Conservation (phyloP, 805 yeast genomes). For the Pichia insulana region DNA sequence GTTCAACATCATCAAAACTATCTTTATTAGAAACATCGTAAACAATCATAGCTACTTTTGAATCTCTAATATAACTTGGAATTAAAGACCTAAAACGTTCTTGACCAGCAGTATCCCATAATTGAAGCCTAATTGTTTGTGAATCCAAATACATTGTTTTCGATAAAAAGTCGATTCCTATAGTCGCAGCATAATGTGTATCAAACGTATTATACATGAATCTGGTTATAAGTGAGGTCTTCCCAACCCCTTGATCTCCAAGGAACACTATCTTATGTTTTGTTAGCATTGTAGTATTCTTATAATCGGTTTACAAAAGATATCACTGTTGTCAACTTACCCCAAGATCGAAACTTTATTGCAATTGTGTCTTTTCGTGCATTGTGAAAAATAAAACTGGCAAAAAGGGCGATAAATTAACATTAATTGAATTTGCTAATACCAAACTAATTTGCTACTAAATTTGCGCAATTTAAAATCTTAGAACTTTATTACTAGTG, state of each 20-base stretch:
- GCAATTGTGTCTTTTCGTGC: no score
- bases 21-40: constrained; percentile 86
- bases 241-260: constrained; percentile 98
- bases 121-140: constrained; percentile 85
- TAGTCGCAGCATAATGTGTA: constrained; percentile 92
- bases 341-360: no score
- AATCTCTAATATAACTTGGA: constrained; percentile 92
- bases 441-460: no score
- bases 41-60: constrained; percentile 94
- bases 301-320: no score
- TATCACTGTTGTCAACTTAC: no score
- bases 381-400: no score
- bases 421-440: no score
- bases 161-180: constrained; percentile 91
- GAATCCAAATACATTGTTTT: constrained; percentile 93
- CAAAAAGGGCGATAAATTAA: no score
- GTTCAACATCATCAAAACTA: constrained; percentile 73
- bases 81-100: constrained; percentile 91
- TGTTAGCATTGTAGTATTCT: constrained; percentile 30
- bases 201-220: constrained; percentile 98
- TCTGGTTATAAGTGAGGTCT: constrained; percentile 91
- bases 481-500: no score
- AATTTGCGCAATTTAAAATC: no score
- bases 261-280: constrained; percentile 87
- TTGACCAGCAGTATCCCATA: constrained; percentile 98